These are phyloP conservation scores for Durotheca rogersii DNA, from an alignment of 495 filamentous ascomycete species.

Conservation along the genomic window DNA sequence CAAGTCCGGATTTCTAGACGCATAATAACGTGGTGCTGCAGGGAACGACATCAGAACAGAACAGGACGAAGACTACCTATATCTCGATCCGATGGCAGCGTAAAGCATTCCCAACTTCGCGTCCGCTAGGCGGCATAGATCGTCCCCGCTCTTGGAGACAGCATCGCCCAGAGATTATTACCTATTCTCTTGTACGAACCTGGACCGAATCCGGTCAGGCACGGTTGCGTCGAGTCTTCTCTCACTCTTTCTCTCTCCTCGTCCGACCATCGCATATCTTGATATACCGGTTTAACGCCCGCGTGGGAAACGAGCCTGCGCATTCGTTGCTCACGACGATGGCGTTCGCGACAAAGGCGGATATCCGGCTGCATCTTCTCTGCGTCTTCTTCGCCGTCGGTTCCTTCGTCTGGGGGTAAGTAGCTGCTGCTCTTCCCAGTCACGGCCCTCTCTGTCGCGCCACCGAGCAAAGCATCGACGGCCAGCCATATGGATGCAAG, in stretches of 20 bases:
- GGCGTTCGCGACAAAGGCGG: conserved; percentile 38
- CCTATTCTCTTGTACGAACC: no score
- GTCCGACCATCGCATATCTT: not conserved
- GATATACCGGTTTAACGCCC: not conserved
- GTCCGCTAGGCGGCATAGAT: no score
- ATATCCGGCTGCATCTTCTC: conserved; percentile 46
- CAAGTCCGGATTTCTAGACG: conserved; percentile 4
- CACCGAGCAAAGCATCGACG: no score
- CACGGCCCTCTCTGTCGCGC: no score
- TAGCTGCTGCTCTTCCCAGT: conserved; percentile 4
- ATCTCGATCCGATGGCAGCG: conserved; percentile 4
- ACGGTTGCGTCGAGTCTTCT: not conserved
- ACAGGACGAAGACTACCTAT: no score
- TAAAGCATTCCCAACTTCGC: conserved; percentile 9
- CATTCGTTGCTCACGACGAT: conserved; percentile 13
- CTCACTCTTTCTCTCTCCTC: not conserved
- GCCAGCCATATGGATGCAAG: not conserved
- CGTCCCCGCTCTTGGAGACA: not conserved
- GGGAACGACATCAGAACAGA: conserved; percentile 10
- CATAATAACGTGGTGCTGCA: conserved; percentile 1
- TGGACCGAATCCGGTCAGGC: no score
- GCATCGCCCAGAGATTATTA: not conserved
- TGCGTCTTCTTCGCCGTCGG: conserved; percentile 58
- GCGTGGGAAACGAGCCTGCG: not conserved
- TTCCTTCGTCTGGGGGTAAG: conserved; percentile 60